Conservation (phyloP, 495 filamentous ascomycete species). For the Chaetomium tenue region DNA sequence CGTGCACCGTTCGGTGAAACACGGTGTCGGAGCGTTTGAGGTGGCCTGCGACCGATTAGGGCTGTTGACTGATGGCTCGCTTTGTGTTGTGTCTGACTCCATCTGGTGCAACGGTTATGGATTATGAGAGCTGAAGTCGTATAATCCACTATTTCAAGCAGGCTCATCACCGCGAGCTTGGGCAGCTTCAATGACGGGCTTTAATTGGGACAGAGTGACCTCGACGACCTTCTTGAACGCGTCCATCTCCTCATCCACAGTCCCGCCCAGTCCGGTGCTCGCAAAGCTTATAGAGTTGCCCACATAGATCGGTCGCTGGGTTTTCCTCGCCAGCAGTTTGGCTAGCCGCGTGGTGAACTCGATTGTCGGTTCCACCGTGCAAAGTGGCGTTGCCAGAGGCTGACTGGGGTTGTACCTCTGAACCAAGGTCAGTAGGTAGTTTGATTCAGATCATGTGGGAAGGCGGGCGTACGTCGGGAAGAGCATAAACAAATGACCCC, state of each 20-base stretch:
- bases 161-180: conserved; percentile 18
- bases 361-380: conserved; percentile 66
- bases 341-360: conserved; percentile 85
- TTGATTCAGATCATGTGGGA: not conserved
- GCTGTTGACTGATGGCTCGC: not conserved
- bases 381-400: conserved; percentile 75
- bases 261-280: conserved; percentile 66
- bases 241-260: conserved; percentile 93
- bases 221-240: conserved; percentile 71
- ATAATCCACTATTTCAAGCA: conserved; percentile 1
- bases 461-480: conserved; percentile 71
- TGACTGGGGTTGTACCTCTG: conserved; percentile 58
- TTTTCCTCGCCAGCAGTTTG: conserved; percentile 72
- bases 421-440: conserved; percentile 12
- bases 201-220: conserved; percentile 61
- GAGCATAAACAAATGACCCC: conserved; percentile 87
- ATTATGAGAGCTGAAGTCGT: not conserved
- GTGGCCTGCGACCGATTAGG: not conserved
- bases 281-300: conserved; percentile 71
- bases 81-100: not conserved
- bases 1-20: not conserved
- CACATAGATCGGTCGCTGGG: conserved; percentile 73
- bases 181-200: conserved; percentile 21
- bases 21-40: not conserved
- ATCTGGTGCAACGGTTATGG: not conserved